Percentiles rank a stretch among this genome's conserved stretches.
phyloP scores from a whole-genome alignment of 108 stramenopile species.

The Skeletonema menzelii region DNA sequence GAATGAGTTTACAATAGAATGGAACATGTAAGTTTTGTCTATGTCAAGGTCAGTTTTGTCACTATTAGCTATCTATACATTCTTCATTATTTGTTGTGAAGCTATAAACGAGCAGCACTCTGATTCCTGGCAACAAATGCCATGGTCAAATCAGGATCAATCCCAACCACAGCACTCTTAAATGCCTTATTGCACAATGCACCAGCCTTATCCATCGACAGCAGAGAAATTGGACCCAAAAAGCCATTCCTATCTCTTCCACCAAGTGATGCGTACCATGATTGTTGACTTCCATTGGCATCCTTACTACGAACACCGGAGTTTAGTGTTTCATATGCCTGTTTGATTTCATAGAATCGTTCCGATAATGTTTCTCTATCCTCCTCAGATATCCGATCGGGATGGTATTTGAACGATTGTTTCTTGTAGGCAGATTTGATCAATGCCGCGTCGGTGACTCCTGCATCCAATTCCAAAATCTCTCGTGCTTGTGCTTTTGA shows the following conservation, averaged over 20 bases:
- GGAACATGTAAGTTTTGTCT: too few relatives aligned
- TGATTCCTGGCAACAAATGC: constrained; percentile 73
- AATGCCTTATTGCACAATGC: constrained; percentile 48
- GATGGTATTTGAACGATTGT: constrained; percentile 67
- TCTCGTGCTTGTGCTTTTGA: constrained; percentile 67
- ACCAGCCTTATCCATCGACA: constrained; percentile 57
- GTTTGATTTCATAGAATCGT: background rate
- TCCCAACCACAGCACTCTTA: constrained; percentile 55
- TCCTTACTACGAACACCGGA: constrained; percentile 49
- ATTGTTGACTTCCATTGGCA: constrained; percentile 14
- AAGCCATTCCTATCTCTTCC: constrained; percentile 73
- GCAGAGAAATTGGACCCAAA: constrained; percentile 55
- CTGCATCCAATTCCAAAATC: constrained; percentile 51
- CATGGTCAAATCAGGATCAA: constrained; percentile 72
- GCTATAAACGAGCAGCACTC: constrained; percentile 16
- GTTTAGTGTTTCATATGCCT: background rate
- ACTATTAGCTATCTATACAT: background rate
- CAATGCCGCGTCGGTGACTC: constrained; percentile 32
- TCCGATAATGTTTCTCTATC: constrained; percentile 15
- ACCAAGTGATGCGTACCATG: constrained; percentile 86
- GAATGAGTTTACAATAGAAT: too few relatives aligned
- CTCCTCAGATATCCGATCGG: constrained; percentile 64
- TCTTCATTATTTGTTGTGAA: background rate
- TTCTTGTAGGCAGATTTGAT: constrained; percentile 76
- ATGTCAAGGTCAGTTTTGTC: background rate